phyloP scores from a whole-genome alignment of 2,329 filamentous ascomycete genomes.

The Fusarium protoensiforme region DNA sequence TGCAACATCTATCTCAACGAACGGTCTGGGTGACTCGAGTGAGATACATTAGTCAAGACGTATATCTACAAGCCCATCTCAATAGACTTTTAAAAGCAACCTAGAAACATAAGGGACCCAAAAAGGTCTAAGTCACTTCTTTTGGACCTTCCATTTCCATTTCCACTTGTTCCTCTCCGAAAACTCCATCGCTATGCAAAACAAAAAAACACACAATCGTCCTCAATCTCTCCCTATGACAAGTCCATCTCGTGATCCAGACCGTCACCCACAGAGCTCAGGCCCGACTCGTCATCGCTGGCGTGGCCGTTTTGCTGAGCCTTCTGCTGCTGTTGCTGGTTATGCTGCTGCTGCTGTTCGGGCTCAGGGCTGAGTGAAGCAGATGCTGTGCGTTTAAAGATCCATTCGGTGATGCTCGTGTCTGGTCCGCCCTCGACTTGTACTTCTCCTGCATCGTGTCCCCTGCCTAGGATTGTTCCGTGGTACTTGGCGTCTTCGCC shows the following conservation, averaged over 20 bases:
- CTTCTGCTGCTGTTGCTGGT: constrained; percentile 12
- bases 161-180: background rate
- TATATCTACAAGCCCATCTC: background rate
- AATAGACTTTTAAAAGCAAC: background rate
- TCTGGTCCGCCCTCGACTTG: constrained; percentile 78
- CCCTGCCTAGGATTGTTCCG: constrained; percentile 83
- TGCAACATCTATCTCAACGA: background rate
- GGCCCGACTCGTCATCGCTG: constrained; percentile 59
- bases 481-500: constrained; percentile 88
- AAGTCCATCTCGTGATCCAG: constrained; percentile 60
- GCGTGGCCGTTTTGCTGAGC: constrained; percentile 39
- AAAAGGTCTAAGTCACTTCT: background rate
- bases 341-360: constrained; percentile 11
- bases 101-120: background rate
- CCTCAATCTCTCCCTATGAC: constrained; percentile 40
- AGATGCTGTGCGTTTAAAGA: constrained; percentile 43
- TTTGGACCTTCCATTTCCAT: constrained; percentile 7
- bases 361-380: constrained; percentile 20
- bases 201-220: constrained; percentile 12
- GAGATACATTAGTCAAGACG: background rate
- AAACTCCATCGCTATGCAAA: constrained; percentile 47
- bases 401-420: constrained; percentile 52
- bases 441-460: constrained; percentile 76
- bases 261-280: constrained; percentile 66
- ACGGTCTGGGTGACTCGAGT: background rate